phyloP scores from a whole-genome alignment of 106 monocot genomes.

The Phalaenopsis equestris region DNA sequence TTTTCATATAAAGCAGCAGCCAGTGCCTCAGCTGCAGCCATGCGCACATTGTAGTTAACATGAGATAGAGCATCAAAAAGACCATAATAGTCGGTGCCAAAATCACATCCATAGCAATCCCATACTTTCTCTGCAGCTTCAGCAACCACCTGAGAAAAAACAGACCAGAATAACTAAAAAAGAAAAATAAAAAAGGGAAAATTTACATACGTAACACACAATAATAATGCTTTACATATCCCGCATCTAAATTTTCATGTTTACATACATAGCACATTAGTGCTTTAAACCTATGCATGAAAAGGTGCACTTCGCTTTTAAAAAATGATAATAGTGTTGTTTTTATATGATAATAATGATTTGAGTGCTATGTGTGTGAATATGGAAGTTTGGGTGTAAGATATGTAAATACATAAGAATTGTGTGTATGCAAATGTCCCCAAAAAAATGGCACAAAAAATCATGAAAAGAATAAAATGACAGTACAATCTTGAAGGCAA shows the following conservation, averaged over 20 bases:
- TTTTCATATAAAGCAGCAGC: conserved; percentile 95
- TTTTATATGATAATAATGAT: no score
- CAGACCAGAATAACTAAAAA: neutral
- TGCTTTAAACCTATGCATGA: no score
- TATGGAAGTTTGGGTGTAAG: no score
- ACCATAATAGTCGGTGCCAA: conserved; percentile 84
- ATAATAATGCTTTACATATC: no score
- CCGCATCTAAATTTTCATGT: no score
- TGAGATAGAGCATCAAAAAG: conserved; percentile 87
- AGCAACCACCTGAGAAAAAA: conserved; percentile 56
- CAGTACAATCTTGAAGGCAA: neutral
- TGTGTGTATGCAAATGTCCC: no score
- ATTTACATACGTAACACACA: no score
- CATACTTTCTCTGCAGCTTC: conserved; percentile 93
- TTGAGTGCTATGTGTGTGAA: no score
- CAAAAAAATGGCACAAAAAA: neutral
- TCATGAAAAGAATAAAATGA: neutral
- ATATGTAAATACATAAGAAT: no score
- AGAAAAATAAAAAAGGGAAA: neutral
- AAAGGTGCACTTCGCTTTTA: no score
- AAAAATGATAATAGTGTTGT: no score
- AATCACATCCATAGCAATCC: conserved; percentile 91
- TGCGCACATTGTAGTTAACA: conserved; percentile 73
- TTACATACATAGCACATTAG: no score
- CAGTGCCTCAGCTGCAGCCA: conserved; percentile 85